Base-by-base conservation (phyloP, 805 yeast genomes). In the Kazachstania bromeliacearum region DNA sequence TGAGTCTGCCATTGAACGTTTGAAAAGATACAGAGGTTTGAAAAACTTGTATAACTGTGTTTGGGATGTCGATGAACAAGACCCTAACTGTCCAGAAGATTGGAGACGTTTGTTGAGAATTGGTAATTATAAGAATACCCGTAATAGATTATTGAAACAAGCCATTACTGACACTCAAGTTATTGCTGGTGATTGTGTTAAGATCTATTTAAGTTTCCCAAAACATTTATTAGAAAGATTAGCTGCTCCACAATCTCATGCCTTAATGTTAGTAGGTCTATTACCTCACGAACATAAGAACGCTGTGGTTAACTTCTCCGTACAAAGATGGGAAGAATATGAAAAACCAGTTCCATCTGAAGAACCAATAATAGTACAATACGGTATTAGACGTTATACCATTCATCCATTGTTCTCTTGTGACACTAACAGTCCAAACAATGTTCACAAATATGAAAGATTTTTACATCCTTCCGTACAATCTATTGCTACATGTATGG, bases 1-100 rank as follows among this genome's bases (percentile, higher is more conserved):
- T 5, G 88, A 73, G 45, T 70, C 81, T 4, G 97, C 84, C 7
- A 72, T 71, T 48, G 85, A 87, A 44, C 71, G 85, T 44, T 67
- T 92, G 39, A 61, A 68, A 21, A 73, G 87, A 42, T 89, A 85
- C 60, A 73, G 96, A 59, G 97, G 97, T 41, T 71, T 88, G 45
- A 84, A 85, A 59, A 82, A 83, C 25, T 62, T 94, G 42, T 77
- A 81, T 35, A 76, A 79, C 40, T 77, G 92, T 45, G 70, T 73
- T 28, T 89, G 98, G 98, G 87, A 87, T 48, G 73, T 73, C 46
- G 85, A 85, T 55, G 97, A 89, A 56, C 55, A 63, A 33, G 96
- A 89, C 55, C 70, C 75, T 12, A 72, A 75, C 37, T 68, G 79
- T 8, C 97, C 98, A 28, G 60, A 67, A 28, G 81, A 79, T 42